phyloP scores from a whole-genome alignment of 495 filamentous ascomycete species.

The Pseudoneurospora amorphoporcata region DNA sequence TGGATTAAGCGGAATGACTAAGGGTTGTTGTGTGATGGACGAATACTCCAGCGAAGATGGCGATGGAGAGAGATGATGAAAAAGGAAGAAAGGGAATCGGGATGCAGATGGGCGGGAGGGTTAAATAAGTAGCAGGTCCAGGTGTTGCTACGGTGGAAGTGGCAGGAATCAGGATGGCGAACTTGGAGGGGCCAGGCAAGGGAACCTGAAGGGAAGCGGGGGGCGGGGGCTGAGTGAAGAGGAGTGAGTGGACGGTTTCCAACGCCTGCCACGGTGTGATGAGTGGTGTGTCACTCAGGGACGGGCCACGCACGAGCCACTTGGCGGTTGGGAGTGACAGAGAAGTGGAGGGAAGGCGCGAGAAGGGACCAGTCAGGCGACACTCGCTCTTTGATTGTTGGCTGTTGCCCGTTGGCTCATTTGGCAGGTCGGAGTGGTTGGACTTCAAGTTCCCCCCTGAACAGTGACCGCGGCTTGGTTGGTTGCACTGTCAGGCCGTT shows the following conservation, averaged over 20 bases:
- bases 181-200: constrained; percentile 1
- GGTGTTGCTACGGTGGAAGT: constrained; percentile 26
- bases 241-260: not conserved
- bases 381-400: not conserved
- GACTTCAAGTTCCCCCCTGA: not conserved
- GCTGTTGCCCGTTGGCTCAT: not conserved
- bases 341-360: constrained; percentile 21
- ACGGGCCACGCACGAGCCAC: not conserved
- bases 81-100: constrained; percentile 1
- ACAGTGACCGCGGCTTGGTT: not conserved
- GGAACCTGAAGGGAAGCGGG: not conserved
- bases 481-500: not conserved
- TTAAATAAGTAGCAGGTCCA: constrained; percentile 23
- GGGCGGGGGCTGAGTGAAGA: not conserved
- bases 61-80: constrained; percentile 11
- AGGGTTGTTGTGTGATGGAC: constrained; percentile 13
- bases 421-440: not conserved
- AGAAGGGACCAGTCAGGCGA: constrained; percentile 19
- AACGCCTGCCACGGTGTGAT: not conserved
- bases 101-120: constrained; percentile 3
- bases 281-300: not conserved
- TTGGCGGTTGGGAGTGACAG: constrained; percentile 10
- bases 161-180: constrained; percentile 24
- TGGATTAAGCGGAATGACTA: constrained; percentile 2
- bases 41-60: constrained; percentile 14